These are phyloP conservation scores for Spathaspora passalidarum DNA, from an alignment of 805 yeast species.

Conservation along the genomic window DNA sequence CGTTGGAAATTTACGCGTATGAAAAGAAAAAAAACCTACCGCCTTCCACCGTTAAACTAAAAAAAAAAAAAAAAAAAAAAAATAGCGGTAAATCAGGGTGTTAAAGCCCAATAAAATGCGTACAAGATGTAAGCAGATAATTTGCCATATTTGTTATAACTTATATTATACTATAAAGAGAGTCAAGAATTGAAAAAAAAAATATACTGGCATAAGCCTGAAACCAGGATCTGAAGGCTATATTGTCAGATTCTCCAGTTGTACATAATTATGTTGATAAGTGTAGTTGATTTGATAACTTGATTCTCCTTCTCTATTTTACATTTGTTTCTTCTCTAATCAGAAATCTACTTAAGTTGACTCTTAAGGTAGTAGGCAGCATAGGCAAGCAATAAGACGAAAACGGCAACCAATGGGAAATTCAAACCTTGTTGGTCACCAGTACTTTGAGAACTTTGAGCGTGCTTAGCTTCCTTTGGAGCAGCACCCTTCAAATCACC, in stretches of 20 bases:
- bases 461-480: conserved; percentile 12
- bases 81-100: no score
- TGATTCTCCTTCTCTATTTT: neutral
- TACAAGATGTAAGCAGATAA: neutral
- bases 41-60: no score
- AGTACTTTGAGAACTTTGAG: conserved; percentile 15
- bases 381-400: conserved; percentile 37
- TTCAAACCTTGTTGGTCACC: conserved; percentile 16
- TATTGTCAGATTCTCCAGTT: neutral
- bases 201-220: neutral
- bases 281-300: neutral
- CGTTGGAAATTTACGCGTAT: no score
- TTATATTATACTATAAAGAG: neutral
- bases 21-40: no score
- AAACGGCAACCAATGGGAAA: conserved; percentile 30
- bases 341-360: neutral
- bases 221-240: neutral
- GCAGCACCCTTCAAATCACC: conserved; percentile 73
- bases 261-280: no score
- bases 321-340: neutral
- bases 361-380: conserved; percentile 38
- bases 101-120: neutral
- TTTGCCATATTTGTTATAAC: neutral
- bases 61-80: no score
- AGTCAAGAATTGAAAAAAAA: neutral